A percentile compares a stretch with the other conserved stretches of the same genome.
These are phyloP conservation scores for Aspergillus sergii DNA, from an alignment of 2,329 filamentous ascomycete genomes.

Conservation along the genomic window DNA sequence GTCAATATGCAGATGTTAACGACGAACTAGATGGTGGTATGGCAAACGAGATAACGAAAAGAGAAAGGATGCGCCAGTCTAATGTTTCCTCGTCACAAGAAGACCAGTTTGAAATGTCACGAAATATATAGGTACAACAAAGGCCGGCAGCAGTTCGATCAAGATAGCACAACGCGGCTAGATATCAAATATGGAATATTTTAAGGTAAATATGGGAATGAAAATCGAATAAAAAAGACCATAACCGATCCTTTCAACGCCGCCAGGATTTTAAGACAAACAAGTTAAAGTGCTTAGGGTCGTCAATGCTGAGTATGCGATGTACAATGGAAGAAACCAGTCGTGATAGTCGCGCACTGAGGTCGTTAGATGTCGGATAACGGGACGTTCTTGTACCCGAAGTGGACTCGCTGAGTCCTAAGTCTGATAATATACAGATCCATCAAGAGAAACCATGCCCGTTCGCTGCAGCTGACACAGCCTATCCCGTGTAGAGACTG, in stretches of 20 bases:
- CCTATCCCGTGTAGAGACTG: background rate
- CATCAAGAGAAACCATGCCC: slow-evolving; percentile 6
- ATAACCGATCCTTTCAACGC: slow-evolving; percentile 21
- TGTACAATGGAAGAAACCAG: slow-evolving; percentile 13
- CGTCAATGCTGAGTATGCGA: slow-evolving; percentile 22
- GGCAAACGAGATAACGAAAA: slow-evolving; percentile 10
- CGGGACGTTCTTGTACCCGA: background rate
- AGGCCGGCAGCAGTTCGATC: slow-evolving; percentile 21
- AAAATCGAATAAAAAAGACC: slow-evolving; percentile 12
- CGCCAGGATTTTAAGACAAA: slow-evolving; percentile 13
- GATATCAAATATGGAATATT: slow-evolving; percentile 18
- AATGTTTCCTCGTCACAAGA: background rate
- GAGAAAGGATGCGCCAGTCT: background rate
- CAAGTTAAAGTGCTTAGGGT: slow-evolving; percentile 16
- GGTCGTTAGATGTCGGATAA: background rate
- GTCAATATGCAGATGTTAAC: background rate
- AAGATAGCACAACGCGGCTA: slow-evolving; percentile 18
- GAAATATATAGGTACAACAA: slow-evolving; percentile 33
- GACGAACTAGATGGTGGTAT: background rate
- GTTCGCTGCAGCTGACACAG: slow-evolving; percentile 4
- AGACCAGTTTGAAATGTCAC: slow-evolving; percentile 20
- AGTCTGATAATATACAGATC: slow-evolving; percentile 7
- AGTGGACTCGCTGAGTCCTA: background rate
- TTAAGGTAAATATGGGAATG: slow-evolving; percentile 11
- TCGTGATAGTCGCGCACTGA: slow-evolving; percentile 10